Base-by-base conservation (phyloP, 495 filamentous ascomycete genomes). In the Cudoniella acicularis region DNA sequence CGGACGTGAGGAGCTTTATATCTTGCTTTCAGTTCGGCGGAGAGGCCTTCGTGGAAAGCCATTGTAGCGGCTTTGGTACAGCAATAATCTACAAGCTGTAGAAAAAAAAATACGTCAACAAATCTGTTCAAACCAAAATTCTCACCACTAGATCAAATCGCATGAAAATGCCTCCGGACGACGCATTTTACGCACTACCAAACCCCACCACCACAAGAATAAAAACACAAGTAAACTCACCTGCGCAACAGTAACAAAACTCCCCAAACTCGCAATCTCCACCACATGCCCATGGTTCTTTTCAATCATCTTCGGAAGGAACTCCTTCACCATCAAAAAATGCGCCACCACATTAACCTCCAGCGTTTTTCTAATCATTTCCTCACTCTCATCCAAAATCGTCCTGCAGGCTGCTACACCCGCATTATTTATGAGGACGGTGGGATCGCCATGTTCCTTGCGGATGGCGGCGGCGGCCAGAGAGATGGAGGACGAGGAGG, bases 371-470 rank as follows among this genome's bases (percentile, higher is more conserved):
- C 75, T 72, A 52, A 87, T 76, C 52, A 81, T 75, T 1, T 60
- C 64, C 55, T 83, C 79, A 2, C 74, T 77, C 26, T 74, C 67
- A 51, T 74, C 70, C 20, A 89, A 77, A 54, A 91, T 77, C 16
- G 80, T 78, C n/a, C 77, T 73, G 30, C 78, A 80, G 17, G 72
- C 74, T 17, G 75, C 78, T 30, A 87, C 74, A 47, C 86, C 88
- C 0, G 87, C 88, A 67, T 90, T 91, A 75, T 89, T 88, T 72
- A 91, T 85, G 0, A 91, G 72, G 53, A 90, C 73, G 0, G 85
- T 89, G 0, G 88, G 88, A 6, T 77, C 46, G 61, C 88, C 88
- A 61, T 86, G 69, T 2, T 73, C 65, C n/a, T 69, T 67, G 51
- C 81, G 81, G 70, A 90, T 79, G 22, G 72, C 52, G 10, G 62